Conservation (phyloP, 192 early-diverging fungal species). For the Coemansia javaensis region DNA sequence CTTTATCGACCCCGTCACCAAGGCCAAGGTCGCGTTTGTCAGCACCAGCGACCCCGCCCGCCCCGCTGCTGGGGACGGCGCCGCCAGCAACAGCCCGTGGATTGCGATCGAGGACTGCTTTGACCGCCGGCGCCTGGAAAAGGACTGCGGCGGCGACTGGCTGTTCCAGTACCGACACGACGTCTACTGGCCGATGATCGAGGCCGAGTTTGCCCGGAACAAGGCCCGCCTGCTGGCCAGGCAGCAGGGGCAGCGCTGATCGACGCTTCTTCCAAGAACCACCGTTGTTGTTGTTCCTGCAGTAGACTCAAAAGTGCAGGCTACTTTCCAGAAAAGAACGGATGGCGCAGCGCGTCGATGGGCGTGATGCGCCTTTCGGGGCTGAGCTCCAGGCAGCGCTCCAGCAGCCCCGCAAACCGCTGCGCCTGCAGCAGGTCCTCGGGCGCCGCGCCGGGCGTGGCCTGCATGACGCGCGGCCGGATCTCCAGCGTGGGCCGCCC, state of each 20-base stretch:
- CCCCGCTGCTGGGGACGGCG: neutral
- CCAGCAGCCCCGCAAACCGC: constrained; percentile 79
- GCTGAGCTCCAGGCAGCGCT: constrained; percentile 73
- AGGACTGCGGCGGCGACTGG: constrained; percentile 68
- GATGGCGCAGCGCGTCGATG: constrained; percentile 79
- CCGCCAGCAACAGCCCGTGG: constrained; percentile 31
- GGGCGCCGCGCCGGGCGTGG: constrained; percentile 40
- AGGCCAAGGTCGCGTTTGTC: constrained; percentile 80
- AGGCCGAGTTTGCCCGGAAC: constrained; percentile 40
- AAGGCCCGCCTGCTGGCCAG: constrained; percentile 20
- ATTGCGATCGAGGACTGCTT: constrained; percentile 38
- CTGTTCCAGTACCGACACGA: constrained; percentile 64
- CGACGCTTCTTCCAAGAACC: too few species aligned
- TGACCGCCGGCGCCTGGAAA: constrained; percentile 50
- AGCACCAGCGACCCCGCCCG: constrained; percentile 51
- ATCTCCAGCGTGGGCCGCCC: constrained; percentile 68
- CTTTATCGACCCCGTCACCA: constrained; percentile 90
- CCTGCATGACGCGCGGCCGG: constrained; percentile 60
- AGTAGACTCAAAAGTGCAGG: too few species aligned
- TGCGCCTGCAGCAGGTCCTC: constrained; percentile 50
- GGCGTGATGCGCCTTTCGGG: constrained; percentile 88
- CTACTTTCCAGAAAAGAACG: constrained; percentile 60
- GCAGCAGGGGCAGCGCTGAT: neutral
- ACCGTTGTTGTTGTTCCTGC: too few species aligned
- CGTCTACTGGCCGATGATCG: constrained; percentile 61